Conservation (phyloP, 306 rosid species). For the Luffa aegyptiaca region DNA sequence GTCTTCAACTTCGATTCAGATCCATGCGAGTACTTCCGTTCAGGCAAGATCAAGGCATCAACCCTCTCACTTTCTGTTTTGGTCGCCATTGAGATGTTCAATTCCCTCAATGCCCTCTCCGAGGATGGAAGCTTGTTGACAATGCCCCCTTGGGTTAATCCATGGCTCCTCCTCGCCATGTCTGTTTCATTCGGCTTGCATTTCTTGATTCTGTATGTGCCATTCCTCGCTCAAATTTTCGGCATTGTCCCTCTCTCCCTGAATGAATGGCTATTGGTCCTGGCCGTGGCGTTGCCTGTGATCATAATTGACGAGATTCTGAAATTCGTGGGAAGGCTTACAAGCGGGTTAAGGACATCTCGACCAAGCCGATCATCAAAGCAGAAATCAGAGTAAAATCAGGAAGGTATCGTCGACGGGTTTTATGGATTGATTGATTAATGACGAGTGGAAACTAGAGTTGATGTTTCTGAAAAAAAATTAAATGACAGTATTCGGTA, state of each 20-base stretch:
- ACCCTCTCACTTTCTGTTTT: conserved; percentile 84
- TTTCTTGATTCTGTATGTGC: conserved; percentile 79
- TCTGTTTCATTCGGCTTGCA: conserved; percentile 79
- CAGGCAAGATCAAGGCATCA: conserved; percentile 78
- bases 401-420: not conserved
- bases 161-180: conserved; percentile 95
- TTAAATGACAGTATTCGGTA: not conserved
- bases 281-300: conserved; percentile 28
- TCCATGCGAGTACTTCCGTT: conserved; percentile 69
- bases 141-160: conserved; percentile 98
- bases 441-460: not conserved
- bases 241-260: conserved; percentile 69
- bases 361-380: conserved; percentile 25
- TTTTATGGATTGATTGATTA: not conserved
- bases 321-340: conserved; percentile 30
- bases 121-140: conserved; percentile 80
- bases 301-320: conserved; percentile 30
- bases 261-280: conserved; percentile 37
- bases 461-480: not conserved
- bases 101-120: conserved; percentile 70
- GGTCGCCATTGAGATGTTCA: conserved; percentile 97
- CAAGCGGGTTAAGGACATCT: conserved; percentile 26
- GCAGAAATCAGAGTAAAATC: conserved; percentile 52
- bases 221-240: conserved; percentile 72
- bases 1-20: conserved; percentile 33